These are phyloP conservation scores for Gloeopeniophorella convolvens DNA, from an alignment of 768 basidiomycete species.

Conservation along the genomic window DNA sequence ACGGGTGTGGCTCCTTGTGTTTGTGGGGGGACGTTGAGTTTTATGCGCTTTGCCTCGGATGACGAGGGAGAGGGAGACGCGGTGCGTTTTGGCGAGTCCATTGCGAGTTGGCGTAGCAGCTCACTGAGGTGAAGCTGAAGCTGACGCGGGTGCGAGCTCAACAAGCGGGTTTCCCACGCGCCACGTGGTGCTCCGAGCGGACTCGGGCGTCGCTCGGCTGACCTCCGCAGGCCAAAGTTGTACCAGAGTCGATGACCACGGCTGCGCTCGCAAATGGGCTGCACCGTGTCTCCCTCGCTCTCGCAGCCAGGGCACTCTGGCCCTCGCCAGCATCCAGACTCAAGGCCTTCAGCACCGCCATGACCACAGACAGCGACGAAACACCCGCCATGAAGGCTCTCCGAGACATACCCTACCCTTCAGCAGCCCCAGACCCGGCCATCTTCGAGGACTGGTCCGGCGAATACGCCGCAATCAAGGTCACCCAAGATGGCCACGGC, in stretches of 20 bases:
- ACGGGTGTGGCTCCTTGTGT: slow-evolving; percentile 66
- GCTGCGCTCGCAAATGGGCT: slow-evolving; percentile 5
- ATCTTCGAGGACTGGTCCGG: slow-evolving; percentile 33
- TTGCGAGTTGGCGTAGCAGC: slow-evolving; percentile 3
- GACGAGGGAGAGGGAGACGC: slow-evolving; percentile 30
- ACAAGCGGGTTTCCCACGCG: slow-evolving; percentile 4
- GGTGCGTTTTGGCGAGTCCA: slow-evolving; percentile 32
- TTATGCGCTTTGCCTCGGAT: slow-evolving; percentile 31
- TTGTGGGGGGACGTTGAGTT: slow-evolving; percentile 30
- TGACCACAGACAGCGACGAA: slow-evolving; percentile 18
- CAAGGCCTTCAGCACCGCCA: slow-evolving; percentile 24
- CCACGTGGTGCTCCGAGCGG: too few species aligned
- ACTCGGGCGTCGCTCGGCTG: too few species aligned
- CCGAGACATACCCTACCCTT: slow-evolving; percentile 31
- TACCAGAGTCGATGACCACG: slow-evolving; percentile 8
- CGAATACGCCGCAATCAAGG: slow-evolving; percentile 26
- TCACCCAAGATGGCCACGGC: slow-evolving; percentile 5
- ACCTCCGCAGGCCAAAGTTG: too few species aligned
- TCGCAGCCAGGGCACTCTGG: background rate
- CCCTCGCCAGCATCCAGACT: background rate
- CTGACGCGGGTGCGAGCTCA: background rate
- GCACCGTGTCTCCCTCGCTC: slow-evolving; percentile 12
- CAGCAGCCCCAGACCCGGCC: slow-evolving; percentile 26
- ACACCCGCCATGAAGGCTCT: slow-evolving; percentile 34
- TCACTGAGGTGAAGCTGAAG: background rate